A percentile compares a stretch with the other conserved stretches of the same genome.
phyloP scores from a whole-genome alignment of 2,329 filamentous ascomycete species.

The Alternaria sp. region DNA sequence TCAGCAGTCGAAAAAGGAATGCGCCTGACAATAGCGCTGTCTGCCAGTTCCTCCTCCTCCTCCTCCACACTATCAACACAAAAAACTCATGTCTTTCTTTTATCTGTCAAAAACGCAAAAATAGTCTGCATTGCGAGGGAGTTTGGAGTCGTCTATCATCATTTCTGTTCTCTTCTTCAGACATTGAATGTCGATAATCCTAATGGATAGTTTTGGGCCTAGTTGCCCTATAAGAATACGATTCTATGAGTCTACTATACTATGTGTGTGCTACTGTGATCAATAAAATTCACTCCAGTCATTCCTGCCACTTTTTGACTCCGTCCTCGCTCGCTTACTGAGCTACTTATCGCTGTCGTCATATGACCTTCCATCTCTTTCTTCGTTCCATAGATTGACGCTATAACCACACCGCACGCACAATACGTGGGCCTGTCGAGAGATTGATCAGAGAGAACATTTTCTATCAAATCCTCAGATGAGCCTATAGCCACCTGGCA shows the following conservation, averaged over 20 bases:
- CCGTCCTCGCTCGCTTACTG: rapidly evolving
- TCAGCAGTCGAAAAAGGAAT: conserved; percentile 23
- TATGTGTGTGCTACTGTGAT: background rate
- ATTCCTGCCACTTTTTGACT: no score
- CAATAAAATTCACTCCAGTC: rapidly evolving
- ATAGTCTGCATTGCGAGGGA: conserved; percentile 31
- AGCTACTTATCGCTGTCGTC: background rate
- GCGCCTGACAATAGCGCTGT: conserved; percentile 28
- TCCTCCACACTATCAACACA: background rate
- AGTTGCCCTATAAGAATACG: conserved; percentile 4
- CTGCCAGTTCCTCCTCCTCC: conserved; percentile 18
- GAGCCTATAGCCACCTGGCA: rapidly evolving
- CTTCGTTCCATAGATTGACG: background rate
- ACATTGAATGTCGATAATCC: conserved; percentile 50
- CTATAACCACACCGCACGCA: no score
- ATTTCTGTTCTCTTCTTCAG: conserved; percentile 27
- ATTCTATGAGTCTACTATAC: background rate
- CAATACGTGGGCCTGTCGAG: background rate
- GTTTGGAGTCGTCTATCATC: conserved; percentile 25
- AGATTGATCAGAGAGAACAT: no score
- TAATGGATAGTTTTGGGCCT: conserved; percentile 20
- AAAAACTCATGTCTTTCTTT: background rate
- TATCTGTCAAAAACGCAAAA: conserved; percentile 21
- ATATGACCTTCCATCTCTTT: background rate
- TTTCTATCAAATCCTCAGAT: no score